Evolutionary conservation across 148 eudicot genomes (phyloP).

Genomic region (Camellia lanceoleosa): DNA sequence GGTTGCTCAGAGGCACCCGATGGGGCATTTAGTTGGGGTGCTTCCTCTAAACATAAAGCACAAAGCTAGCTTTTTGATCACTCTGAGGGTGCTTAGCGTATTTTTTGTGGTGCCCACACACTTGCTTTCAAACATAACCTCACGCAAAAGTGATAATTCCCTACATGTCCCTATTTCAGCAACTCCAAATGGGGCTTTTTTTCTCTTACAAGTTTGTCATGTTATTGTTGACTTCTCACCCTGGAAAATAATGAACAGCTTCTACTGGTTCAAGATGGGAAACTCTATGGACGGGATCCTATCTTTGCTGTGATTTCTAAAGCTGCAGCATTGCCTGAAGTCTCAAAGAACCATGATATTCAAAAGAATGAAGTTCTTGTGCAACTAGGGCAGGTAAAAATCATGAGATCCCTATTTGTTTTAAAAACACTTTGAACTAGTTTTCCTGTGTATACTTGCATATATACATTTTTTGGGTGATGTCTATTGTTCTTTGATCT

Average conservation of each 20-base stretch:
- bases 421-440: slow-evolving; percentile 1
- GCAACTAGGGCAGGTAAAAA: slow-evolving; percentile 82
- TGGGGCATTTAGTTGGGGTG: too few relatives aligned
- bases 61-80: too few relatives aligned
- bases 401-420: slow-evolving; percentile 8
- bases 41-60: too few relatives aligned
- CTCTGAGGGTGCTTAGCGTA: too few relatives aligned
- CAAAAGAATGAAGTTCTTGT: slow-evolving; percentile 66
- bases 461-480: background rate
- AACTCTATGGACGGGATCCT: slow-evolving; percentile 85
- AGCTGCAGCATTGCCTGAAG: slow-evolving; percentile 72
- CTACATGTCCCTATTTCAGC: too few relatives aligned
- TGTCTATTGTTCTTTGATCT: background rate
- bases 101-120: too few relatives aligned
- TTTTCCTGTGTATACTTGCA: too few relatives aligned
- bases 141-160: too few relatives aligned
- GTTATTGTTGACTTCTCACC: slow-evolving; percentile 8
- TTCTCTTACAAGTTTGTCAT: background rate
- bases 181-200: background rate
- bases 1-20: too few relatives aligned
- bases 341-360: slow-evolving; percentile 60
- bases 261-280: slow-evolving; percentile 89
- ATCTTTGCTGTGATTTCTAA: slow-evolving; percentile 69
- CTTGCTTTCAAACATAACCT: too few relatives aligned
- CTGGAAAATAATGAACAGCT: slow-evolving; percentile 46